A percentile compares a stretch with the other conserved stretches of the same genome.
These are phyloP conservation scores for Funneliformis mosseae DNA, from an alignment of 192 early-diverging fungal genomes.

Conservation along the genomic window DNA sequence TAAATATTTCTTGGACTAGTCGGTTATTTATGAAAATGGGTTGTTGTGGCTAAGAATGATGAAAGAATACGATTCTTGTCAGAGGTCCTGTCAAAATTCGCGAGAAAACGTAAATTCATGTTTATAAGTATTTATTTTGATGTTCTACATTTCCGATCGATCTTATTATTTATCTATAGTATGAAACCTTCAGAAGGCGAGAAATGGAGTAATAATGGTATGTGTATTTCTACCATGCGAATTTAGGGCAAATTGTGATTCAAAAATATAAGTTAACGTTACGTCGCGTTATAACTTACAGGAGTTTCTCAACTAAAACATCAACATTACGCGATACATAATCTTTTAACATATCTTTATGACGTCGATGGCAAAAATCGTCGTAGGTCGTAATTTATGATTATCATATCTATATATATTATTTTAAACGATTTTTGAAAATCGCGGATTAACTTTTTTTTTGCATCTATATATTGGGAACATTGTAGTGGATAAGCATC, in stretches of 20 bases:
- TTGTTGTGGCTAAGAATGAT: too few species aligned
- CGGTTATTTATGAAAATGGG: conserved; percentile 70
- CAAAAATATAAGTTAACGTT: conserved; percentile 16
- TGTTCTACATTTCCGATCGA: too few species aligned
- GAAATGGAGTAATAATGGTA: conserved; percentile 79
- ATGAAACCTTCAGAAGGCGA: conserved; percentile 66
- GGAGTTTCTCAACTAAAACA: not conserved
- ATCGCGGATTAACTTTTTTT: conserved; percentile 77
- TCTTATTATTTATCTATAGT: too few species aligned
- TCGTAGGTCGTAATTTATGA: conserved; percentile 42
- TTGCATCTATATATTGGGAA: conserved; percentile 69
- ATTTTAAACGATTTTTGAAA: conserved; percentile 69
- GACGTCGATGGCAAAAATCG: conserved; percentile 49
- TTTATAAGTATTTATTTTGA: too few species aligned
- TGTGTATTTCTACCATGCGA: conserved; percentile 60
- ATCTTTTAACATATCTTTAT: conserved; percentile 62
- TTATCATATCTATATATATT: not conserved
- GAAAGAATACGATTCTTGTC: too few species aligned
- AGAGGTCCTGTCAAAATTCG: too few species aligned
- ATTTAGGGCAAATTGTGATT: conserved; percentile 57
- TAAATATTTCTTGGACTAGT: conserved; percentile 32
- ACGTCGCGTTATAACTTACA: not conserved
- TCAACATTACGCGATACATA: conserved; percentile 41
- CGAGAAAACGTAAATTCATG: too few species aligned
- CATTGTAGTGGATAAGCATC: conserved; percentile 68